Percentiles rank a stretch among this genome's conserved stretches.
These are phyloP conservation scores for Penicillium canescens DNA, from an alignment of 495 filamentous ascomycete species.

Conservation along the genomic window DNA sequence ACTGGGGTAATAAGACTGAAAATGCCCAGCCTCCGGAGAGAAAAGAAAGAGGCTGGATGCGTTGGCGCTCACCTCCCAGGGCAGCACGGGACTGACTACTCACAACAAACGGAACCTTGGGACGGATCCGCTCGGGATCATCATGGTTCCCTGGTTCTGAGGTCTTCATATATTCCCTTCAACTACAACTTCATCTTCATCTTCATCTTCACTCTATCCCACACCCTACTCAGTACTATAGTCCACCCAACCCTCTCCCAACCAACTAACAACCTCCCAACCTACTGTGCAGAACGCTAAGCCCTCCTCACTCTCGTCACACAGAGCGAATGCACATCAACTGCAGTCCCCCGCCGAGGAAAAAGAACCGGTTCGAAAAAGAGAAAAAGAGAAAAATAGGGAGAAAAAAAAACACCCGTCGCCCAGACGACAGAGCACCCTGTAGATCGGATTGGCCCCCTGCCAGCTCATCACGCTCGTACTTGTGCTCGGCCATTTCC, in stretches of 20 bases:
- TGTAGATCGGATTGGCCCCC: conserved; percentile 23
- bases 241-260: too few relatives aligned
- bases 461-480: conserved; percentile 37
- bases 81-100: too few relatives aligned
- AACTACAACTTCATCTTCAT: too few relatives aligned
- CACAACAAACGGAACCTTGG: too few relatives aligned
- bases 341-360: conserved; percentile 14
- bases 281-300: too few relatives aligned
- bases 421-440: conserved; percentile 23
- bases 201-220: too few relatives aligned
- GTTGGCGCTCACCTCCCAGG: conserved; percentile 6
- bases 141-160: not conserved
- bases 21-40: conserved; percentile 6
- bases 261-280: too few relatives aligned
- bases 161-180: too few relatives aligned
- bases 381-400: not conserved
- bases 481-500: conserved; percentile 1
- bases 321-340: conserved; percentile 10
- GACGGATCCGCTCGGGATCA: too few relatives aligned
- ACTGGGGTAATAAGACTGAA: conserved; percentile 4
- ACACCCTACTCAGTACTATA: too few relatives aligned
- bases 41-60: conserved; percentile 13
- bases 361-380: conserved; percentile 7
- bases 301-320: conserved; percentile 8
- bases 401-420: conserved; percentile 12